These are phyloP conservation scores for Ilyonectria mors-panacis DNA, from an alignment of 2,329 filamentous ascomycete genomes.

Conservation along the genomic window DNA sequence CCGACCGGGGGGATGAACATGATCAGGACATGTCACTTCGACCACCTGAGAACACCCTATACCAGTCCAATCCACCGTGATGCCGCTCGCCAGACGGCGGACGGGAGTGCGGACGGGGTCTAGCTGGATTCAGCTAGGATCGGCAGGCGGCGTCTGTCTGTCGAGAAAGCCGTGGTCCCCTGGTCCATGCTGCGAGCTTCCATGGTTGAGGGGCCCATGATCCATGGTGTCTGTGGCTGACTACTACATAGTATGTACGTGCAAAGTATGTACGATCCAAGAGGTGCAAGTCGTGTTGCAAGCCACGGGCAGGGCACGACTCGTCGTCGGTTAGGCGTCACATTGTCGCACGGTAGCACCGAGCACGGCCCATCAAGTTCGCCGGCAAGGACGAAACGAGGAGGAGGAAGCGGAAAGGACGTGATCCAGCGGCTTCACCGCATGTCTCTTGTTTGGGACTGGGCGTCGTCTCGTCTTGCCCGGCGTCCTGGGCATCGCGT, in stretches of 20 bases:
- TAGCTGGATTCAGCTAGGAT: slow-evolving; percentile 23
- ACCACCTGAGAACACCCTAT: neutral
- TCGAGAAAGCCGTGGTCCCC: slow-evolving; percentile 15
- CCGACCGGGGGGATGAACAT: slow-evolving; percentile 2
- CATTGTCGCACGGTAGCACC: slow-evolving; percentile 20
- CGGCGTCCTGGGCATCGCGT: neutral
- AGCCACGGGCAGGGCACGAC: slow-evolving; percentile 1
- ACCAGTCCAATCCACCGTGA: slow-evolving; percentile 6
- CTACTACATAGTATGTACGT: no score
- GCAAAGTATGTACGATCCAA: neutral
- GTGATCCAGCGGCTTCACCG: slow-evolving; percentile 26
- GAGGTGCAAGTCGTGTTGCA: neutral
- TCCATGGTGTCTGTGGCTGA: slow-evolving; percentile 5
- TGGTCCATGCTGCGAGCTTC: slow-evolving; percentile 22
- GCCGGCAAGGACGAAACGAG: neutral
- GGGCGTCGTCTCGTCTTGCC: neutral
- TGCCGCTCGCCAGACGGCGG: slow-evolving; percentile 11
- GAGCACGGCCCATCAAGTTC: slow-evolving; percentile 24
- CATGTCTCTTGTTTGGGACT: slow-evolving; percentile 17
- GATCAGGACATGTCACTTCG: slow-evolving; percentile 32
- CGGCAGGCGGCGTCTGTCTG: slow-evolving; percentile 20
- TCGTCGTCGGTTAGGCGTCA: slow-evolving; percentile 11
- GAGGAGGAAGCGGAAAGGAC: neutral
- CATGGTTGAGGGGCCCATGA: slow-evolving; percentile 1
- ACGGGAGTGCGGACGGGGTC: slow-evolving; percentile 1